These are phyloP conservation scores for Chimonanthus salicifolius DNA, from an alignment of 164 flowering plant species.

Conservation along the genomic window DNA sequence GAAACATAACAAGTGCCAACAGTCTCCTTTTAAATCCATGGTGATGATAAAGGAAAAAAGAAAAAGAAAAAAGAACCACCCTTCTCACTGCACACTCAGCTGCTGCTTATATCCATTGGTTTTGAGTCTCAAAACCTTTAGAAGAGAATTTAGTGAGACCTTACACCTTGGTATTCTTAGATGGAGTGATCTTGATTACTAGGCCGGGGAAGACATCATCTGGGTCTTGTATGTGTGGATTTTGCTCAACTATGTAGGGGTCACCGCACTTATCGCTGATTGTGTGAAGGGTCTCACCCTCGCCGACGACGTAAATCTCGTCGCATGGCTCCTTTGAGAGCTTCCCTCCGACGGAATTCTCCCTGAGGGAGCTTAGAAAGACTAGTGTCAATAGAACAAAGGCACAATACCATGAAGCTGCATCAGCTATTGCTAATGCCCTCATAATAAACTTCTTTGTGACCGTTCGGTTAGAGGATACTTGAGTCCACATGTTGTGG, in stretches of 20 bases:
- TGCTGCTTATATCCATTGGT: neutral
- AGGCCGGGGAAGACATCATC: slow-evolving; percentile 37
- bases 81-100: neutral
- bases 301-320: slow-evolving; percentile 30
- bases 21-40: neutral
- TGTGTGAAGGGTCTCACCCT: slow-evolving; percentile 33
- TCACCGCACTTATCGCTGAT: slow-evolving; percentile 30
- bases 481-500: too few species aligned
- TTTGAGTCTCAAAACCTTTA: neutral
- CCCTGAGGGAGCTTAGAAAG: slow-evolving; percentile 8
- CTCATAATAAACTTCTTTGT: neutral
- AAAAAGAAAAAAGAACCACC: neutral
- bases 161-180: neutral
- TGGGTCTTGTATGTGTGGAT: slow-evolving; percentile 32
- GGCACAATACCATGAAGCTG: slow-evolving; percentile 13
- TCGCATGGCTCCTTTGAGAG: slow-evolving; percentile 19
- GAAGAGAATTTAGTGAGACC: neutral
- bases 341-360: neutral
- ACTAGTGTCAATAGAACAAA: slow-evolving; percentile 10
- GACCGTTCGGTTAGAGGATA: too few species aligned
- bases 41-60: too few species aligned
- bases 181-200: slow-evolving; percentile 27
- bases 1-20: too few species aligned
- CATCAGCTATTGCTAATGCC: neutral
- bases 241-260: slow-evolving; percentile 29